Evolutionary conservation across 1,284 basidiomycete genomes (phyloP).

Genomic region (Vanrija humicola): DNA sequence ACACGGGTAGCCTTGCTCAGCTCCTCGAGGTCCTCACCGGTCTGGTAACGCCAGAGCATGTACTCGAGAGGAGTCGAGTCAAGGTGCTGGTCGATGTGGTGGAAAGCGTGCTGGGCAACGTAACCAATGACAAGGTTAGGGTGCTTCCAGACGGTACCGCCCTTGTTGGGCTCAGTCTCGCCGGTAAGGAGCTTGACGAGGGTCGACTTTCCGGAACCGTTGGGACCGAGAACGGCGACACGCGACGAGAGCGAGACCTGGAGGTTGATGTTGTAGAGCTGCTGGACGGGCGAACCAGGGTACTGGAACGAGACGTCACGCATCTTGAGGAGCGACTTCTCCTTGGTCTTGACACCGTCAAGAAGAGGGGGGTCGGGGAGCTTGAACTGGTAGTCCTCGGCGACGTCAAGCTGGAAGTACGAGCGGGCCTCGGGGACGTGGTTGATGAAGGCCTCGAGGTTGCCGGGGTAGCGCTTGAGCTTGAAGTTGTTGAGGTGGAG

Average conservation of each 20-base stretch:
- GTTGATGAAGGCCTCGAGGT: constrained; percentile 93
- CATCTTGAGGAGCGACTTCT: constrained; percentile 97
- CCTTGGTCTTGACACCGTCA: constrained; percentile 99
- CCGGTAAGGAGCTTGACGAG: constrained; percentile 97
- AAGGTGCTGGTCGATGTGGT: constrained; percentile 96
- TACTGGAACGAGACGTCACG: constrained; percentile 97
- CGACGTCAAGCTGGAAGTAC: constrained; percentile 91
- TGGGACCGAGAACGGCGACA: constrained; percentile 93
- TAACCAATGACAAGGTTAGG: constrained; percentile 99
- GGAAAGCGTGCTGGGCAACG: constrained; percentile 98
- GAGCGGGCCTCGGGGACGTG: constrained; percentile 95
- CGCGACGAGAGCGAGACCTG: constrained; percentile 96
- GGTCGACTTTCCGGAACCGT: constrained; percentile 97
- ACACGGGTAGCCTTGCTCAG: constrained; percentile 84
- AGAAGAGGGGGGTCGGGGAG: constrained; percentile 91
- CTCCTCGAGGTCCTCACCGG: constrained; percentile 96
- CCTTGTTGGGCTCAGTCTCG: constrained; percentile 93
- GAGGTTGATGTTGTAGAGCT: constrained; percentile 89
- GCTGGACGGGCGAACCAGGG: constrained; percentile 75
- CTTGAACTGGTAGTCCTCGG: constrained; percentile 96
- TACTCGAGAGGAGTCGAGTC: constrained; percentile 98
- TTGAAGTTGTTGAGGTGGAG: constrained; percentile 99
- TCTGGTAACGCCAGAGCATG: constrained; percentile 99
- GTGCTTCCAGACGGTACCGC: constrained; percentile 98
- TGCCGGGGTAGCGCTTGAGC: constrained; percentile 94